Percentiles rank a stretch among this genome's conserved stretches.
These are phyloP conservation scores for Psidium guajava DNA, from an alignment of 345 rosid species.

Conservation along the genomic window DNA sequence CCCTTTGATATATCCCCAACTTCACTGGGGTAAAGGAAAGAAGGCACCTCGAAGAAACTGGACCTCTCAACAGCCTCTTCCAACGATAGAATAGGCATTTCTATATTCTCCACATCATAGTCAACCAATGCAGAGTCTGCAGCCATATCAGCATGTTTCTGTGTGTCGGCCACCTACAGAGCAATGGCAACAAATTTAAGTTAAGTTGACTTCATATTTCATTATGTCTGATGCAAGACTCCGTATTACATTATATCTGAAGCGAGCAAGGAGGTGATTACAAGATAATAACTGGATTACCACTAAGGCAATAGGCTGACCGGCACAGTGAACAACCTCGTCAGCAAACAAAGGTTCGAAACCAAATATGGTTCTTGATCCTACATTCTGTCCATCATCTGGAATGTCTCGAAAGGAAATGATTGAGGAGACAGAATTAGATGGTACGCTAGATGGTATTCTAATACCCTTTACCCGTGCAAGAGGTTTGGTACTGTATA, in stretches of 20 bases:
- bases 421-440: slow-evolving; percentile 33
- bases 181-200: not conserved
- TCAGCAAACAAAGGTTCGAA: slow-evolving; percentile 61
- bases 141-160: slow-evolving; percentile 67
- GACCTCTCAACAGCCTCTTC: slow-evolving; percentile 66
- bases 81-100: slow-evolving; percentile 56
- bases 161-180: slow-evolving; percentile 77
- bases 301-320: slow-evolving; percentile 77
- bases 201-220: not conserved
- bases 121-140: slow-evolving; percentile 51
- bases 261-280: not conserved
- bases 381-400: slow-evolving; percentile 51
- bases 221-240: not conserved
- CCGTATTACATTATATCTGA: not conserved
- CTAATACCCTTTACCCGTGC: slow-evolving; percentile 45
- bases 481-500: slow-evolving; percentile 68
- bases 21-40: slow-evolving; percentile 32
- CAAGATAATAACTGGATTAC: slow-evolving; percentile 18
- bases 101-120: slow-evolving; percentile 45
- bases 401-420: slow-evolving; percentile 70
- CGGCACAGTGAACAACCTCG: slow-evolving; percentile 45
- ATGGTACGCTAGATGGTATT: slow-evolving; percentile 22
- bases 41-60: slow-evolving; percentile 64
- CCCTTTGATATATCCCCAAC: slow-evolving; percentile 66
- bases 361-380: slow-evolving; percentile 28